phyloP scores from a whole-genome alignment of 2,329 filamentous ascomycete species.

The Fusarium sp. region DNA sequence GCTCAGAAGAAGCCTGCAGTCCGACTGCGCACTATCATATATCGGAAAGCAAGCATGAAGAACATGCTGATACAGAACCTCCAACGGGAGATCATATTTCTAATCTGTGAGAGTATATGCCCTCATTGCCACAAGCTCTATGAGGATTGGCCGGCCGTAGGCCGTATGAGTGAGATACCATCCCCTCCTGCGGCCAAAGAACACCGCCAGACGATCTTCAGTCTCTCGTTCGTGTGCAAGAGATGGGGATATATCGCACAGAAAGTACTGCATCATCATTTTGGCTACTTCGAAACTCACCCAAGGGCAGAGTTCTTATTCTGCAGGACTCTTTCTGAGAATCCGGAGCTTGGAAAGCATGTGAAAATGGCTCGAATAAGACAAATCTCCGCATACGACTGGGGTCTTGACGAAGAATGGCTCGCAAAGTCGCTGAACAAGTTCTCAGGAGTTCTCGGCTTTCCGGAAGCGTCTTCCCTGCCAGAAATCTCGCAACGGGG shows the following conservation, averaged over 20 bases:
- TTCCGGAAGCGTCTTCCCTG: accelerated
- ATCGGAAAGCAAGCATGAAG: too few species aligned
- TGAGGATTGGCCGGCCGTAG: background rate
- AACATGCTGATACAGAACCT: background rate
- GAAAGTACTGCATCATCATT: background rate
- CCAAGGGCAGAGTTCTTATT: background rate
- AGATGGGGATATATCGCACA: background rate
- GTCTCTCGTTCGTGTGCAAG: background rate
- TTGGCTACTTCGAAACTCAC: background rate
- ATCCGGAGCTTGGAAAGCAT: background rate
- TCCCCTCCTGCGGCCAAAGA: background rate
- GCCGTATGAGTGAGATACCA: background rate
- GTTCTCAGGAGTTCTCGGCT: background rate
- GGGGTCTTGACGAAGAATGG: background rate
- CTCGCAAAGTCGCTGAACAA: background rate
- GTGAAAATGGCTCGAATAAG: background rate
- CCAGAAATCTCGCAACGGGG: background rate
- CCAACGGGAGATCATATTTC: background rate
- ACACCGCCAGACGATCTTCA: background rate
- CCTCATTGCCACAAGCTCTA: background rate
- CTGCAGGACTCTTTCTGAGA: background rate
- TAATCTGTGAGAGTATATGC: background rate
- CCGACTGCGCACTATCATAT: background rate
- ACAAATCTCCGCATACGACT: background rate
- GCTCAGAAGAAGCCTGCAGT: too few species aligned